These are phyloP conservation scores for Microbotryum scabiosae DNA, from an alignment of 1,284 basidiomycete genomes.

Conservation along the genomic window DNA sequence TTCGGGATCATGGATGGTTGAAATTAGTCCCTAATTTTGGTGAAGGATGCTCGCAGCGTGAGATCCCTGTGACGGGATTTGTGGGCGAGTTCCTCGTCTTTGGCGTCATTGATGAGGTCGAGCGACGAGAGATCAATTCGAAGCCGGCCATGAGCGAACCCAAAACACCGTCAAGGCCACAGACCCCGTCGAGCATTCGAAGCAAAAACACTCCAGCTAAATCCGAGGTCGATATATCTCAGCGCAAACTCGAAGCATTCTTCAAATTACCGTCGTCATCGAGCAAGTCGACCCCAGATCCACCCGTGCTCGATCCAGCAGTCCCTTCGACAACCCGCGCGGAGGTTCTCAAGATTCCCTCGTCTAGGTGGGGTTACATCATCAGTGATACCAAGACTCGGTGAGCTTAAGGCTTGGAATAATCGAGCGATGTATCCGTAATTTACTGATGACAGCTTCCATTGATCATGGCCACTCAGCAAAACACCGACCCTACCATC, in stretches of 20 bases:
- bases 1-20: neutral
- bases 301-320: neutral
- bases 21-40: neutral
- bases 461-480: neutral
- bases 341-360: neutral
- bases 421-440: no score
- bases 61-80: slow-evolving; percentile 29
- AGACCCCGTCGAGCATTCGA: slow-evolving; percentile 6
- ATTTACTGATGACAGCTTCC: neutral
- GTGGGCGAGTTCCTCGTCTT: slow-evolving; percentile 27
- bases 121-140: slow-evolving; percentile 17
- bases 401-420: neutral
- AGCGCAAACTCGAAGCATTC: slow-evolving; percentile 5
- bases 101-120: slow-evolving; percentile 34
- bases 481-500: slow-evolving; percentile 17
- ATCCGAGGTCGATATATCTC: neutral
- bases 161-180: neutral
- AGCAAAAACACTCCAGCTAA: neutral
- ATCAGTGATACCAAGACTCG: slow-evolving; percentile 28
- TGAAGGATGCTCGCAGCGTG: neutral
- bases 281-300: neutral
- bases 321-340: neutral
- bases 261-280: slow-evolving; percentile 7
- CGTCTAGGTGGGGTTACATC: slow-evolving; percentile 9
- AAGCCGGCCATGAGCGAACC: neutral